Evolutionary conservation across 139 green algal genomes (phyloP).

Genomic region (Volvox africanus): DNA sequence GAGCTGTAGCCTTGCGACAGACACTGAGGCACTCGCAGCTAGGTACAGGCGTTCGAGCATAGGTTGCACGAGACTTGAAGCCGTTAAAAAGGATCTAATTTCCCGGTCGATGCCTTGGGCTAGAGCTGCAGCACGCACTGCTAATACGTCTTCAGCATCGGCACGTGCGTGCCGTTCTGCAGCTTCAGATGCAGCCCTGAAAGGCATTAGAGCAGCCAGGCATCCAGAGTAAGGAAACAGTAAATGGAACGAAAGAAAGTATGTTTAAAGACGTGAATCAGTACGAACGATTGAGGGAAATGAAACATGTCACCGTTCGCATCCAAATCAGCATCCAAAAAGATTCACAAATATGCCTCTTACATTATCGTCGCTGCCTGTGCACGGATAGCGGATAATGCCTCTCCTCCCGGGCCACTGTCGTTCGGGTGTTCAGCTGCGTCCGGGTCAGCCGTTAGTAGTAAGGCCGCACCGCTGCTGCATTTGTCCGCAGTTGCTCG

Average conservation of each 20-base stretch:
- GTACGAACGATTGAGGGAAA: too few species aligned
- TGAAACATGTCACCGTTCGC: too few species aligned
- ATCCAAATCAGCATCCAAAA: too few species aligned
- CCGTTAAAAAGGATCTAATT: background rate
- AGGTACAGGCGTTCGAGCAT: background rate
- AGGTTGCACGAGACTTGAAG: background rate
- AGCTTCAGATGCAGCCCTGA: background rate
- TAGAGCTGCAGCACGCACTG: background rate
- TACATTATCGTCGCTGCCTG: constrained; percentile 27
- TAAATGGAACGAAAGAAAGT: too few species aligned
- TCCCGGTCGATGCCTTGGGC: background rate
- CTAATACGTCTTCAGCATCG: background rate
- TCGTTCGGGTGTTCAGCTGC: background rate
- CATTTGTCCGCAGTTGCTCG: background rate
- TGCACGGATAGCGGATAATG: background rate
- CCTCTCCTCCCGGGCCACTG: background rate
- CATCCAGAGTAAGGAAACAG: too few species aligned
- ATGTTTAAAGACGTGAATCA: too few species aligned
- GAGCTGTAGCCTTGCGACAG: constrained; percentile 14
- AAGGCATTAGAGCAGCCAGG: too few species aligned
- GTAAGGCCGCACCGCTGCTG: background rate
- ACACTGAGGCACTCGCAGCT: background rate
- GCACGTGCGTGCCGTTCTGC: background rate
- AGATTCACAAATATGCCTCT: background rate
- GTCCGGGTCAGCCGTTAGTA: background rate